These are phyloP conservation scores for Botrytis tulipae DNA, from an alignment of 2,329 filamentous ascomycete genomes.

Conservation along the genomic window DNA sequence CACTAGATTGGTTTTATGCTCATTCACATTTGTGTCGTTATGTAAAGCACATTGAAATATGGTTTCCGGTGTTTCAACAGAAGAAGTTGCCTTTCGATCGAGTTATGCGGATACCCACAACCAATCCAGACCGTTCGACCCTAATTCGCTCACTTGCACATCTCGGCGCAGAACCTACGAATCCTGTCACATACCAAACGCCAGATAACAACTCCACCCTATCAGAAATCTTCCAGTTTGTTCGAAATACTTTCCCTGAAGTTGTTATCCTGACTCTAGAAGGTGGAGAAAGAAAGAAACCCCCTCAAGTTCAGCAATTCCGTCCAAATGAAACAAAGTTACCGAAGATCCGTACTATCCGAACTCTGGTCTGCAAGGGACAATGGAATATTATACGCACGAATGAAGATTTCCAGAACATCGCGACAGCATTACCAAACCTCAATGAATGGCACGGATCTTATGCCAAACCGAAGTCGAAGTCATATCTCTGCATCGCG, in stretches of 20 bases:
- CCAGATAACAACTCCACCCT: slow-evolving; percentile 67
- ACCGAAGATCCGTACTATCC: slow-evolving; percentile 48
- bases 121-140: slow-evolving; percentile 32
- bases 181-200: slow-evolving; percentile 57
- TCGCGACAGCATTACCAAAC: slow-evolving; percentile 63
- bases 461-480: slow-evolving; percentile 69
- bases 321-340: slow-evolving; percentile 12
- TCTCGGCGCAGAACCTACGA: slow-evolving; percentile 42
- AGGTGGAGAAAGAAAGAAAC: slow-evolving; percentile 74
- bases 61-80: slow-evolving; percentile 68
- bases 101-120: slow-evolving; percentile 32
- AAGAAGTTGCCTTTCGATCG: slow-evolving; percentile 34
- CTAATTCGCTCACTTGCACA: slow-evolving; percentile 38
- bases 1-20: slow-evolving; percentile 57
- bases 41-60: slow-evolving; percentile 72
- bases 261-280: slow-evolving; percentile 68
- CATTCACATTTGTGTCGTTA: slow-evolving; percentile 60
- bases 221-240: slow-evolving; percentile 66
- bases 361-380: slow-evolving; percentile 69
- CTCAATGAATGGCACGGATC: slow-evolving; percentile 54
- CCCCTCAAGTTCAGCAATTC: slow-evolving; percentile 64
- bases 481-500: slow-evolving; percentile 69
- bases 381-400: slow-evolving; percentile 74
- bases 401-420: slow-evolving; percentile 59
- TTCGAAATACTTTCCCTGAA: slow-evolving; percentile 54